Conservation (phyloP, 169 alveolate species). For the Perkinsus marinus region DNA sequence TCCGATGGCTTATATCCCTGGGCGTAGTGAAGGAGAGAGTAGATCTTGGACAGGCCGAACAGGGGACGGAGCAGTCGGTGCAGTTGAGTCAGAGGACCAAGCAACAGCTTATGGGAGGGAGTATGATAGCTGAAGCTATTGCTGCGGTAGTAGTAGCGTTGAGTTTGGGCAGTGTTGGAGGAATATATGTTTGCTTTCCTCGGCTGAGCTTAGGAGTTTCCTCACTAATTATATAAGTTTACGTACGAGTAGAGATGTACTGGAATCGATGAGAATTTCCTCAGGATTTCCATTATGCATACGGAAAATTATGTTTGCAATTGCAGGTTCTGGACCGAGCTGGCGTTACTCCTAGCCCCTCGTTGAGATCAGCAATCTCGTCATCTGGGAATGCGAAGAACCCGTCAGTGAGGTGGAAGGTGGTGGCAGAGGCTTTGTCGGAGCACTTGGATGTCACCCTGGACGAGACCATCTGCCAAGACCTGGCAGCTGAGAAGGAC, state of each 20-base stretch:
- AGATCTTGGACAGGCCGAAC: neutral
- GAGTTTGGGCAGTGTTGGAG: too few species aligned
- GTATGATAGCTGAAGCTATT: neutral
- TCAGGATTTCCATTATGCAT: too few species aligned
- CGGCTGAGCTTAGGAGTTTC: too few species aligned
- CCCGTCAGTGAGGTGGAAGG: neutral
- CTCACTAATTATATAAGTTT: too few species aligned
- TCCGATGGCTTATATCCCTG: neutral
- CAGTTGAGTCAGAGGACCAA: neutral
- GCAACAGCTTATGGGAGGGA: neutral
- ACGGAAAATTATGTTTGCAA: too few species aligned
- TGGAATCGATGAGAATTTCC: too few species aligned
- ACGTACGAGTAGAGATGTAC: too few species aligned
- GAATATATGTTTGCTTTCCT: too few species aligned
- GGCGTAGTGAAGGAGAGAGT: neutral
- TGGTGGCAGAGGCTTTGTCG: neutral
- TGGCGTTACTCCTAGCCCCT: neutral
- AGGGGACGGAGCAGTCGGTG: neutral
- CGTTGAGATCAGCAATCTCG: neutral
- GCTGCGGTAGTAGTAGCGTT: neutral
- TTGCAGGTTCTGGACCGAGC: neutral
- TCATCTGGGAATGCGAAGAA: neutral
- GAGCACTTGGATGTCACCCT: neutral
- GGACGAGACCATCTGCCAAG: neutral
- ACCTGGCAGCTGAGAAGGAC: neutral